These are phyloP conservation scores for Zygnema cylindricum DNA, from an alignment of 139 green algal genomes.

Conservation along the genomic window DNA sequence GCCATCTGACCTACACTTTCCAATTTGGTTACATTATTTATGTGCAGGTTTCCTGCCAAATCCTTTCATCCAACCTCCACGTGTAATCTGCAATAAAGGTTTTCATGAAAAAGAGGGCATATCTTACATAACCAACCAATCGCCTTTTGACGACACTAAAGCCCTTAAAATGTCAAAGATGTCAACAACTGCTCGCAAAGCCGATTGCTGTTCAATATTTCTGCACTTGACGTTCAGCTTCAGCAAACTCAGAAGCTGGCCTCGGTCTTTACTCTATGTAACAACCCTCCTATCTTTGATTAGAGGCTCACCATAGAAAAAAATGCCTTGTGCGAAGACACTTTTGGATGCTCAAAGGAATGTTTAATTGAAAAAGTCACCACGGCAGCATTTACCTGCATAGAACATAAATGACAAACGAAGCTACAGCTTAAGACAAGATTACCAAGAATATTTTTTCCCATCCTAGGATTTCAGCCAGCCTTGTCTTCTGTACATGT, in stretches of 20 bases:
- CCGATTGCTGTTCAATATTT: not conserved
- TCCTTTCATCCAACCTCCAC: no score
- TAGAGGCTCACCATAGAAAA: slow-evolving; percentile 7
- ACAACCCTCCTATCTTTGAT: not conserved
- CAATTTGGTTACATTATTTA: no score
- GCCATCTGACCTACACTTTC: no score
- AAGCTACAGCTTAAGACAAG: no score
- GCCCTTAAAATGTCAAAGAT: not conserved
- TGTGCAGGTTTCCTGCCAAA: no score
- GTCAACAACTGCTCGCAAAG: not conserved
- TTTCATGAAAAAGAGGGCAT: no score
- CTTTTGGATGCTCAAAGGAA: not conserved
- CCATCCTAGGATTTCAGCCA: no score
- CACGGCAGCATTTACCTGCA: slow-evolving; percentile 82
- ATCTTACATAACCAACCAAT: not conserved
- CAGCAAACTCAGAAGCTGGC: not conserved
- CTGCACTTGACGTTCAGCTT: not conserved
- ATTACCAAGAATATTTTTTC: no score
- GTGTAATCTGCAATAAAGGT: no score
- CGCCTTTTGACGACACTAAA: not conserved
- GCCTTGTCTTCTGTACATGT: no score
- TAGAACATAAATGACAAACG: slow-evolving; percentile 70
- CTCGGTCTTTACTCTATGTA: not conserved
- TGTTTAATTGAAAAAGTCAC: slow-evolving; percentile 77
- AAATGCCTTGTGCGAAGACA: slow-evolving; percentile 23